Evolutionary conservation across 768 basidiomycete genomes (phyloP).

Genomic region (Amanita polypyramis): DNA sequence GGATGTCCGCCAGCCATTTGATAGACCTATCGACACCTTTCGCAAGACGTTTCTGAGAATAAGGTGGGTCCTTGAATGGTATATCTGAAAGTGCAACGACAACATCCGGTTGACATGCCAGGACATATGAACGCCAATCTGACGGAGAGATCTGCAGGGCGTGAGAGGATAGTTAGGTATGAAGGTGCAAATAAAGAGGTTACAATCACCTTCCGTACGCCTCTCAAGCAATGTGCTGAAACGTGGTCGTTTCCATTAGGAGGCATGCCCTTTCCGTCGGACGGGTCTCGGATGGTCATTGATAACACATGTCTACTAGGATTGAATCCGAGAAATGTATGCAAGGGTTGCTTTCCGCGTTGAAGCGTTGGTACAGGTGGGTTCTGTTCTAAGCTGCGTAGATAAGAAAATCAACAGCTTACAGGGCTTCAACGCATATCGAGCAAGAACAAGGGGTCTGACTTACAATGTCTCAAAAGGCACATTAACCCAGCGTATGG

Average conservation of each 20-base stretch:
- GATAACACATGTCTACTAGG: constrained; percentile 39
- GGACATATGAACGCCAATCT: constrained; percentile 46
- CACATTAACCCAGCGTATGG: constrained; percentile 55
- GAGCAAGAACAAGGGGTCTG: background rate
- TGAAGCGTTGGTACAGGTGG: constrained; percentile 62
- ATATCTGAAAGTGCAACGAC: constrained; percentile 63
- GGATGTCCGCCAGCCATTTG: constrained; percentile 50
- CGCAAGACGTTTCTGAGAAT: constrained; percentile 69
- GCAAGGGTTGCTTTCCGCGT: constrained; percentile 42
- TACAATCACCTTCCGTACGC: constrained; percentile 53
- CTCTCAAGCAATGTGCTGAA: constrained; percentile 49
- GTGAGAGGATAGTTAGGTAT: background rate
- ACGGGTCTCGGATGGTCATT: constrained; percentile 56
- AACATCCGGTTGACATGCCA: constrained; percentile 53
- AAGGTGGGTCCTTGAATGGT: constrained; percentile 51
- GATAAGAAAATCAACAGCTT: constrained; percentile 3
- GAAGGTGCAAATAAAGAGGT: constrained; percentile 1
- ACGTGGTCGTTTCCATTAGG: constrained; percentile 54
- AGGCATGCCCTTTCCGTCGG: constrained; percentile 58
- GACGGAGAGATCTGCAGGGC: constrained; percentile 36
- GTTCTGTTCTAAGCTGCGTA: constrained; percentile 44
- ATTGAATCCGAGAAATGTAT: constrained; percentile 51
- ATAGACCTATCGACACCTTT: constrained; percentile 66
- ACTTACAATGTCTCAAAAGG: constrained; percentile 81
- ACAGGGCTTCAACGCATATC: background rate